Evolutionary conservation across 257 asterid species (phyloP), one percentile per base, ranked within the genome.

Genomic region (Penstemon barbatus): DNA sequence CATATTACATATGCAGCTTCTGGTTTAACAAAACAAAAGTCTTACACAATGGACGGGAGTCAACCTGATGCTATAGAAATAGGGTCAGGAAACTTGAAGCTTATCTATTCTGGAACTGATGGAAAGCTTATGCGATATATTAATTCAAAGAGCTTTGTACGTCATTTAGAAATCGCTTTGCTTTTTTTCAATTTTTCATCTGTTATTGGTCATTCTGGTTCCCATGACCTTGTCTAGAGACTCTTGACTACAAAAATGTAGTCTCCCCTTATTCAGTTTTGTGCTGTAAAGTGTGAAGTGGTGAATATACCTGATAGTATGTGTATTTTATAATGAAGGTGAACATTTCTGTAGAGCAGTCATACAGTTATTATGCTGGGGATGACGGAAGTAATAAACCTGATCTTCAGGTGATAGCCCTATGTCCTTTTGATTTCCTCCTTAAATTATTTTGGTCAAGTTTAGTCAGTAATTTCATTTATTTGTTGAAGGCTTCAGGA

Each of bases 1-100:
- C 13, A 41, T 72, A 49, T 77, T 50, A 52, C 61, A 68, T 44
- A 60, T 70, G 70, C 83, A 86, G 90, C 83, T 80, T 75, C 89
- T 71, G 82, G 61, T 76, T 78, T 76, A 42, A 77, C 61, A 48
- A 77, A 66, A 60, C 80, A 80, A 68, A 51, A 57, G 8, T 48
- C 80, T 4, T 54, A 81, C 77, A 45, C 42, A 53, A 60, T 75
- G 61, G 80, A 59, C 49, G 87, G 80, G 67, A 76, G 79, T 71
- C 87, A 81, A 77, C 69, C 57, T 52, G 83, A 78, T 71, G 73
- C 56, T 38, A 79, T 93, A 61, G 86, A 82, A 84, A 83, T 89
- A 41, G 99, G 99, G 52, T 71, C 89, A 6, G 97, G 97, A 56
- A 67, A 81, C 74, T 83, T 93, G 92, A 93, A 84, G 84, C 95